phyloP scores from a whole-genome alignment of 1,139 yeast species.

The Pichia sp. region DNA sequence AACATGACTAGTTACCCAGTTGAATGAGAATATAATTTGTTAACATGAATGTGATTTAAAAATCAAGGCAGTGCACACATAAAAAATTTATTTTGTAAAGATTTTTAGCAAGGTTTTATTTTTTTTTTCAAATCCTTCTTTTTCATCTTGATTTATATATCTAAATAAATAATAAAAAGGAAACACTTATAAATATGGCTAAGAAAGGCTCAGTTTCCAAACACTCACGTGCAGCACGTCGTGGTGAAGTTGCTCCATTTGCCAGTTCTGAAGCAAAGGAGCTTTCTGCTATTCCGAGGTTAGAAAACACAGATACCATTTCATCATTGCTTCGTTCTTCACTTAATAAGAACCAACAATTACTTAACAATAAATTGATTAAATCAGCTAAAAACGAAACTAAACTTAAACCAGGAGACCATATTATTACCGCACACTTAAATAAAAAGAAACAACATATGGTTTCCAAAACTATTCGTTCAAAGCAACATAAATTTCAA shows the following conservation, averaged over 20 bases:
- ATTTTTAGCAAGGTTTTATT: background rate
- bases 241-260: conserved; percentile 40
- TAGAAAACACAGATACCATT: conserved; percentile 51
- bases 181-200: conserved; percentile 21
- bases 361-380: conserved; percentile 48
- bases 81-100: background rate
- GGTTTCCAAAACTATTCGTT: conserved; percentile 36
- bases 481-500: conserved; percentile 42
- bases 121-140: conserved; percentile 1
- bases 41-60: background rate
- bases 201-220: conserved; percentile 42
- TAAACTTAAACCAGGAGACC: conserved; percentile 29
- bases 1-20: background rate
- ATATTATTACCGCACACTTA: conserved; percentile 23
- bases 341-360: conserved; percentile 55
- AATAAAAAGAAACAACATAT: conserved; percentile 28
- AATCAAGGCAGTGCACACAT: background rate
- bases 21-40: background rate
- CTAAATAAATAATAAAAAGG: background rate
- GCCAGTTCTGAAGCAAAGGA: conserved; percentile 39
- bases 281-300: conserved; percentile 48
- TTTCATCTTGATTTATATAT: background rate
- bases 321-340: conserved; percentile 65
- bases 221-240: conserved; percentile 72
- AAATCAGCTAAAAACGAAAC: conserved; percentile 33